phyloP scores from a whole-genome alignment of 164 flowering plant genomes.

The Berberis vulgaris region DNA sequence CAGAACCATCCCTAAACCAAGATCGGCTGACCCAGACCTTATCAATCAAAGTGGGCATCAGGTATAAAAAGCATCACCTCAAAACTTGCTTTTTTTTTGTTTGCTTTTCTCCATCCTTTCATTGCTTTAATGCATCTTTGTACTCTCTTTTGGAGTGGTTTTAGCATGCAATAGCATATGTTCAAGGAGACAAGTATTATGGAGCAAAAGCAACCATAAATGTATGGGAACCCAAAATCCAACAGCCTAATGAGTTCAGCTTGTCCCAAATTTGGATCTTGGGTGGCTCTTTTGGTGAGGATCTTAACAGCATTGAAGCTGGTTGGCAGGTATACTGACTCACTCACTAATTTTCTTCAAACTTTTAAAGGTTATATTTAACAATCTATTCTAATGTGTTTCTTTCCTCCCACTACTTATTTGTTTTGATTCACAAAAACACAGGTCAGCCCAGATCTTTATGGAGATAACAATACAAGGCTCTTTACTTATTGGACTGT shows the following conservation, averaged over 20 bases:
- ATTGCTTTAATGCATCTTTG: not conserved
- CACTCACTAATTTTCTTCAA: not conserved
- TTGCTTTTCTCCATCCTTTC: conserved; percentile 1
- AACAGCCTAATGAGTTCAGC: conserved; percentile 91
- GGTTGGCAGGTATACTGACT: conserved; percentile 72
- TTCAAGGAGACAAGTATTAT: conserved; percentile 85
- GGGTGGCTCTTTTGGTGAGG: conserved; percentile 84
- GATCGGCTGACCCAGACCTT: conserved; percentile 82
- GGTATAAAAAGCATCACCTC: conserved; percentile 26
- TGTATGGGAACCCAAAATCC: conserved; percentile 92
- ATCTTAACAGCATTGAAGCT: conserved; percentile 85
- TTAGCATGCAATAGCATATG: conserved; percentile 96
- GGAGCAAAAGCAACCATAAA: conserved; percentile 97
- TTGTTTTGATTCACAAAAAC: conserved; percentile 2
- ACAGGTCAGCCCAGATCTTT: conserved; percentile 95
- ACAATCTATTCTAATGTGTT: not conserved
- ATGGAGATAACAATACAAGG: conserved; percentile 88
- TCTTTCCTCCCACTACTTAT: not conserved
- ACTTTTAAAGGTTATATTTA: too few species aligned
- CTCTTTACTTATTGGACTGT: conserved; percentile 98
- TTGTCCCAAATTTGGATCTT: conserved; percentile 92
- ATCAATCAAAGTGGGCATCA: conserved; percentile 84
- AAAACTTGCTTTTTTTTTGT: not conserved
- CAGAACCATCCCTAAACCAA: conserved; percentile 58
- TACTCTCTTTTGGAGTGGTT: conserved; percentile 7